phyloP scores from a whole-genome alignment of 2,329 filamentous ascomycete genomes.

The Alternaria sp. region DNA sequence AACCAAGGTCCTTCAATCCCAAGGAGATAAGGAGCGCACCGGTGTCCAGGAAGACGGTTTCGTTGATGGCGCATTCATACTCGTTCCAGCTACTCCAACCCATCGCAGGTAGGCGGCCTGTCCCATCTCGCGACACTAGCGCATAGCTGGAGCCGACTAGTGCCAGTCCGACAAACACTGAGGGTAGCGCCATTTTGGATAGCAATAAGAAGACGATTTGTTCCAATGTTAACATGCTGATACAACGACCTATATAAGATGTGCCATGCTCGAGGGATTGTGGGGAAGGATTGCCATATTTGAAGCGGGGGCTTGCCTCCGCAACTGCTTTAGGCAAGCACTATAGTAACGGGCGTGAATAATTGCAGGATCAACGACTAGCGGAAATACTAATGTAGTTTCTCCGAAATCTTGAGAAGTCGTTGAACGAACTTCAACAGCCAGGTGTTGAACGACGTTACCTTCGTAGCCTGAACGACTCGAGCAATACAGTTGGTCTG shows the following conservation, averaged over 20 bases:
- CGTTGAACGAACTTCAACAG: not conserved
- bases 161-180: not conserved
- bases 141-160: constrained; percentile 6
- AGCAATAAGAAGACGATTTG: not conserved
- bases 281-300: not conserved
- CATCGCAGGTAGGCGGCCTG: constrained; percentile 30
- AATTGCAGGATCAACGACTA: not conserved
- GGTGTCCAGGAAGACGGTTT: constrained; percentile 29
- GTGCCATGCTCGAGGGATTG: not conserved
- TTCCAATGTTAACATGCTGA: not conserved
- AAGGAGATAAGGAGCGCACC: constrained; percentile 26
- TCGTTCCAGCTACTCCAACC: constrained; percentile 38
- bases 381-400: not conserved
- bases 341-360: not conserved
- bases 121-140: constrained; percentile 23
- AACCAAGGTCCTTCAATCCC: constrained; percentile 31
- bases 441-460: not conserved
- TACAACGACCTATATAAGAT: not conserved
- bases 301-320: not conserved
- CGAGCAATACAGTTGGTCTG: not conserved
- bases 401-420: not conserved
- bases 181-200: constrained; percentile 7
- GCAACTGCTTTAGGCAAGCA: not conserved
- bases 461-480: not conserved
- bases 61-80: constrained; percentile 33